Evolutionary conservation across 2,329 filamentous ascomycete genomes (phyloP), one percentile per base, ranked within the genome.

Genomic region (Beauveria sp.): DNA sequence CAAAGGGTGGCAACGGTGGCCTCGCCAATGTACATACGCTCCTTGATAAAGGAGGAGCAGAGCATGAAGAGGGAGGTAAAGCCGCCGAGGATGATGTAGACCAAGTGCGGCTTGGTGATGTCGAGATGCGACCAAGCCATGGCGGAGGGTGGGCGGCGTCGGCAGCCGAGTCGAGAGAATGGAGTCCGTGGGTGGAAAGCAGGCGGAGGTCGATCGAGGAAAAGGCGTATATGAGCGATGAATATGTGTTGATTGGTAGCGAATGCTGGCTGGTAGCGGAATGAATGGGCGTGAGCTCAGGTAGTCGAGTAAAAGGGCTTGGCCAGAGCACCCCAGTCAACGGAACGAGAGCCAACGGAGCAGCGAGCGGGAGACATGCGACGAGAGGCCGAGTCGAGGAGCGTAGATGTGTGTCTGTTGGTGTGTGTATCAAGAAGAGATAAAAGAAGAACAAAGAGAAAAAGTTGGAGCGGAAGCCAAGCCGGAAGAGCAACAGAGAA

Each of bases 41-140:
- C 95, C 81, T 99, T 99, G 79, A 99, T 96, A 72, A 98, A 87
- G 61, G 96, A 91, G 64, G 95, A 99, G 76, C 92, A 96, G 64
- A 99, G 82, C 95, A 99, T 99, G 79, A 99, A 99, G 69, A 99
- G 80, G 64, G 89, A 92, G 68, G 95, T 99, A 79, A 99, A 99
- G 74, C 93, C 95, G 70, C 95, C 95, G 62, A 99, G 81, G 77
- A 99, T 97, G 77, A 98, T 91, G 77, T 99, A 99, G 67, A 96
- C 95, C 90, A 98, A 77, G 81, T 99, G 95, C 70, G 95, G 91
- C 81, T 88, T 90, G 77, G 96, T 97, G 79, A 98, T 88, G 64
- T 87, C 87, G 59, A 93, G 82, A 68, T 93, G 88, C 53, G 88
- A 83, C 89, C 89, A 93, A 65, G 87, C 87, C 89, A 92, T 92